Evolutionary conservation across 148 eudicot genomes (phyloP).

Genomic region (Rhododendron mucronatum): DNA sequence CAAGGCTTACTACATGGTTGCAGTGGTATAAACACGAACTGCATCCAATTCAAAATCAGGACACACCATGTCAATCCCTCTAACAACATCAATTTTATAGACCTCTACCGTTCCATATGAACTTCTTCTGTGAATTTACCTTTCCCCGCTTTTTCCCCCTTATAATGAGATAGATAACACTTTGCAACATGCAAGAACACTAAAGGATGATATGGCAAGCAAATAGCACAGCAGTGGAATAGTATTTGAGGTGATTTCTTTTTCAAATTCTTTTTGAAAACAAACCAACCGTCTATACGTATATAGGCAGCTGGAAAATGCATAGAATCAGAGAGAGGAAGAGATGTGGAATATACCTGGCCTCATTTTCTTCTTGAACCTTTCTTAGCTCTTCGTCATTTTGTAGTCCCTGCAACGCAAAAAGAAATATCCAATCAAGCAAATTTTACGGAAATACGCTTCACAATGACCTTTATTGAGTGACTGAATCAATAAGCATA

Average conservation of each 20-base stretch:
- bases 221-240: not conserved
- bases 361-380: slow-evolving; percentile 47
- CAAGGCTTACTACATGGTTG: not conserved
- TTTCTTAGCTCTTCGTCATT: slow-evolving; percentile 56
- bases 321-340: not conserved
- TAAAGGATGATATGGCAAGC: not conserved
- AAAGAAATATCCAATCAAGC: not conserved
- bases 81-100: not conserved
- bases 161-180: not conserved
- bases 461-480: not conserved
- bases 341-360: slow-evolving; percentile 35
- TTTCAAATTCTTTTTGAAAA: not conserved
- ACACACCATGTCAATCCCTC: not conserved
- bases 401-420: slow-evolving; percentile 45
- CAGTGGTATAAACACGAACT: not conserved
- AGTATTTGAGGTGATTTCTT: not conserved
- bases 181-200: not conserved
- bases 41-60: not conserved
- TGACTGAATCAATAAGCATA: not conserved
- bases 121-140: not conserved
- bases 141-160: not conserved
- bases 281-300: not conserved
- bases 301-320: not conserved
- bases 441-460: not conserved
- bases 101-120: not conserved